Evolutionary conservation across 23 red algal species (phyloP), one percentile per base, ranked within the genome.

Genomic region (Gracilaria gracilis): DNA sequence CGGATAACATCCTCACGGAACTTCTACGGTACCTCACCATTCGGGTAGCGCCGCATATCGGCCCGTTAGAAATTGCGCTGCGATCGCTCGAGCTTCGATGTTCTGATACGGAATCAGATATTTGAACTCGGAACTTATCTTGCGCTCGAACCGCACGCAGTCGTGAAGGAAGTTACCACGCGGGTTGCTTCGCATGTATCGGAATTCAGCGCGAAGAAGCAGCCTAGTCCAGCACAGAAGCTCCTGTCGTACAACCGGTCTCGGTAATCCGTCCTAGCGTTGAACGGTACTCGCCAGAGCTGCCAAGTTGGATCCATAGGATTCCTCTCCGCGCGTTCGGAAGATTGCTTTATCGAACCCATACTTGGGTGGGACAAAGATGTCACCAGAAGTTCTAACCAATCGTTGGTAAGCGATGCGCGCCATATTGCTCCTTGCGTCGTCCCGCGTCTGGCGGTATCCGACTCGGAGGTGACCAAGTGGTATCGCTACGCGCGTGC

Each of bases 101-200:
- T 46, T 65, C 20, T 84, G 80, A 16, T 84, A 84, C 6, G 27
- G 28, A 24, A 84, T 59, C 55, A 84, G 13, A 54, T 84, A 65
- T 20, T 57, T 57, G 80, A 59, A 61, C 15, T 11, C 1, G 21
- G 38, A 84, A 35, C 13, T 29, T 23, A 44, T 20, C 37, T 47
- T 32, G 20, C 49, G 80, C 37, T 84, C 80, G 3, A 84, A 84
- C 7, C 80, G 28, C 17, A 84, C 57, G n/a, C 53, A 46, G 62
- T 40, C 20, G 51, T 15, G n/a, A n/a, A 21, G 53, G 80, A 65
- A 62, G 54, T n/a, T 66, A 7, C 9, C 7, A 9, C 61, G 9
- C 21, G 61, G 61, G 61, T 9, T 9, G 24, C 29, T 9, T 9
- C 9, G 29, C 9, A 76, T 9, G 36, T 76, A 34, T 9, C 25